A percentile compares a stretch with the other conserved stretches of the same genome.
phyloP scores from a whole-genome alignment of 306 rosid genomes.

The Castanospermum australe region DNA sequence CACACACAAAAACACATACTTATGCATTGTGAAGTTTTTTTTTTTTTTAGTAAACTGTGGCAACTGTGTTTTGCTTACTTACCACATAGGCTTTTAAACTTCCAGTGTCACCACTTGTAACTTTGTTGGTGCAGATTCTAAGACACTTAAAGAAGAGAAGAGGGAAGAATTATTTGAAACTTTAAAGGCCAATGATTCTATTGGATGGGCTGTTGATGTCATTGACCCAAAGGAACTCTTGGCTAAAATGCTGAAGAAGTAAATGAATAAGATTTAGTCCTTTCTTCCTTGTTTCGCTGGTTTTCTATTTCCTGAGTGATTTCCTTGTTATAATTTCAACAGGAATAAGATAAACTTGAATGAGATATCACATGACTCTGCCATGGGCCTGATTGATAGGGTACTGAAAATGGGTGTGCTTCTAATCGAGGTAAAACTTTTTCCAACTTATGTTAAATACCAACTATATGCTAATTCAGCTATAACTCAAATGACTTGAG shows the following conservation, averaged over 20 bases:
- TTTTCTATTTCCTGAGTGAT: neutral
- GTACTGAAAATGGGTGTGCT: conserved; percentile 82
- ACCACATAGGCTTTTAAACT: neutral
- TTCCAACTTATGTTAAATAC: neutral
- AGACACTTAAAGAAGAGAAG: conserved; percentile 89
- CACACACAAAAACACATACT: neutral
- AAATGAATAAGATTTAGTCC: neutral
- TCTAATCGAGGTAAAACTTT: conserved; percentile 69
- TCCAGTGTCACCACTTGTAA: neutral
- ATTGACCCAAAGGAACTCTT: conserved; percentile 85
- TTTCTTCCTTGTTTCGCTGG: neutral
- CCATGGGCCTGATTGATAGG: conserved; percentile 70
- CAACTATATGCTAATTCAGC: neutral
- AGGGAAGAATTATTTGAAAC: conserved; percentile 86
- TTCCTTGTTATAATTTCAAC: conserved; percentile 26
- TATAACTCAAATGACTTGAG: neutral
- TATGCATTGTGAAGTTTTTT: neutral
- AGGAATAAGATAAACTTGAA: conserved; percentile 85
- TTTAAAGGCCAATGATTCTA: conserved; percentile 63
- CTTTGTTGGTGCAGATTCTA: conserved; percentile 62
- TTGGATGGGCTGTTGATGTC: conserved; percentile 91
- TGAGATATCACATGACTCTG: conserved; percentile 90
- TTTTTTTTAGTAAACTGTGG: neutral
- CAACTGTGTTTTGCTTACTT: neutral
- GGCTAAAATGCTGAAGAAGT: conserved; percentile 83